These are phyloP conservation scores for Xylaria scruposa DNA, from an alignment of 495 filamentous ascomycete genomes.

Conservation along the genomic window DNA sequence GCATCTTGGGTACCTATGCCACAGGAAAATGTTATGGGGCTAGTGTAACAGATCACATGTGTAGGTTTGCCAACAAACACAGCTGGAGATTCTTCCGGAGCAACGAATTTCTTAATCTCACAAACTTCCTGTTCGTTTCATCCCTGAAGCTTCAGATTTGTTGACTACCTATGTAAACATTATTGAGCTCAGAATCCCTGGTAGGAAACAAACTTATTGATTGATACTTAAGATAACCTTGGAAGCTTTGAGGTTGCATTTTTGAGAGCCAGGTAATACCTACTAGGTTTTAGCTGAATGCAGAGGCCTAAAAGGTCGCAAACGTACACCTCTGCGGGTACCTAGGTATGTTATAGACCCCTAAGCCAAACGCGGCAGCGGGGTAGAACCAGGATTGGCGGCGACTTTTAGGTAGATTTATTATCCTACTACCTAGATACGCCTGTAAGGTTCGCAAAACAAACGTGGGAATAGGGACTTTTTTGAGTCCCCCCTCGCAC, in stretches of 20 bases:
- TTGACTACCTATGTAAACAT: neutral
- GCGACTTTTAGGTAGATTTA: neutral
- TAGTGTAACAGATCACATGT: conserved; percentile 7
- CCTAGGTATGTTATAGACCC: neutral
- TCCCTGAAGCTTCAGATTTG: neutral
- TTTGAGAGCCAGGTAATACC: neutral
- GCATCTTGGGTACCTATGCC: neutral
- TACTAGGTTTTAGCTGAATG: neutral
- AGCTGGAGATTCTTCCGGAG: neutral
- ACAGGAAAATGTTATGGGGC: neutral
- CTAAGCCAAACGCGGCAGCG: conserved; percentile 8
- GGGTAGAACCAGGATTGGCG: neutral
- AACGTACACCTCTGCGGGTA: neutral
- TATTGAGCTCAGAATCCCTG: neutral
- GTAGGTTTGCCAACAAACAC: neutral
- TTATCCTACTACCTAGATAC: neutral
- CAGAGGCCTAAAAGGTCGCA: neutral
- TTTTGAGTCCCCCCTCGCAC: no score
- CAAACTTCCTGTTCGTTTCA: neutral
- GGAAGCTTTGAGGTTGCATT: neutral
- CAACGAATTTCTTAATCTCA: neutral
- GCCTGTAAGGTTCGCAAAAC: neutral
- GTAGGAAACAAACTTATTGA: neutral
- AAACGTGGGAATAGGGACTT: neutral
- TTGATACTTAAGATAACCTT: neutral